Base-by-base conservation (phyloP, 345 rosid species). In the Rhizophora mangle region DNA sequence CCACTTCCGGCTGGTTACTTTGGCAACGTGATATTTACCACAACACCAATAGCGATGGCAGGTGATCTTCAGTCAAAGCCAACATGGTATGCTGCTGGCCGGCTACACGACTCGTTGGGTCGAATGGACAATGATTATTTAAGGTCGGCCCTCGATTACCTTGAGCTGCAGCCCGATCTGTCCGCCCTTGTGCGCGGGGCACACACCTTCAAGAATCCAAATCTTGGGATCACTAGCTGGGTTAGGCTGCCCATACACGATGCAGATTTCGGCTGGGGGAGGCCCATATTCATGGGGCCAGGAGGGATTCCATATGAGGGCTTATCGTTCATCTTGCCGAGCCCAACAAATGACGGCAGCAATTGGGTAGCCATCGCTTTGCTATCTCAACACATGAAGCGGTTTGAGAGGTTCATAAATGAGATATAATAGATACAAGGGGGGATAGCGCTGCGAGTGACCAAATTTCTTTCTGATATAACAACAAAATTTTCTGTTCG, bases 251-350 rank as follows among this genome's bases (percentile, higher is more conserved):
- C 98, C 8, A 88, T 90, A 69, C 91, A 92, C 63, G 96, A 90
- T 22, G 96, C 95, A 6, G 98, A 92, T 77, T 93, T 93, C 29
- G 97, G 98, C 2, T 93, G 98, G 98, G 98, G 98, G 2, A 80
- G 97, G 22, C 97, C 96, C 47, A 85, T 93, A 19, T 90, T 87
- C 54, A 89, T 93, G 97, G 98, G 98, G 27, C 97, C 97, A 22
- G 97, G 97, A 56, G 91, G 96, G 15, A 85, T 88, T 59, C 85
- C 95, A 26, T 90, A 85, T 37, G 98, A 93, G 71, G 98, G 98
- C 32, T 68, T 88, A 43, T 85, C 97, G 0, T 88, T 90, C 79
- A 77, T 89, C 55, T 69, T 90, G 60, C 98, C 98, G 2, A 90
- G 98, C 76, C 73, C 97, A 5, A 77, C 79, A 34, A 82, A 82